Conservation (phyloP, 2,329 filamentous ascomycete species). For the Triangularia setosa region DNA sequence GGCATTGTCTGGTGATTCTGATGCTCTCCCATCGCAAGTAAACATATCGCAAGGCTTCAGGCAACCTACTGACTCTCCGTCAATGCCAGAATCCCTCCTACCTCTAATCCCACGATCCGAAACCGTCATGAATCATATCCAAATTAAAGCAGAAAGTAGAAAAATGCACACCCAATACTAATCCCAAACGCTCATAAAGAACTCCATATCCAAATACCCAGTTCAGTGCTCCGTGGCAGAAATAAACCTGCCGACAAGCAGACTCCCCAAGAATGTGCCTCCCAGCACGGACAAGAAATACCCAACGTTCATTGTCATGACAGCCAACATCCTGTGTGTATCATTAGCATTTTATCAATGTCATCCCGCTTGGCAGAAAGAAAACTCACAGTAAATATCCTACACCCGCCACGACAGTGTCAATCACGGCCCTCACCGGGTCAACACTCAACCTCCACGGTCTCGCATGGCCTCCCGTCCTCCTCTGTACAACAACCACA, state of each 20-base stretch:
- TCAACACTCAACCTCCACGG: constrained; percentile 84
- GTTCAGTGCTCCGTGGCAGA: constrained; percentile 45
- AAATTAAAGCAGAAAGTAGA: not conserved
- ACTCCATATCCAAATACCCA: not conserved
- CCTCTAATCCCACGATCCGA: not conserved
- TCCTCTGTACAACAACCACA: constrained; percentile 67
- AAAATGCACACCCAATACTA: not conserved
- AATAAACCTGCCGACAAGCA: constrained; percentile 70
- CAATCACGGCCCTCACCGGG: constrained; percentile 65
- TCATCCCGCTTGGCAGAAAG: not conserved
- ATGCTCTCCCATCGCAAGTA: too few species aligned
- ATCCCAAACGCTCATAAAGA: not conserved
- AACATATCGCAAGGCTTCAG: too few species aligned
- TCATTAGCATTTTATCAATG: not conserved
- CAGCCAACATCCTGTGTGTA: constrained; percentile 73
- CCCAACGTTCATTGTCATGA: constrained; percentile 81
- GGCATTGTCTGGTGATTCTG: not conserved
- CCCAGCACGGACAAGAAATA: constrained; percentile 73
- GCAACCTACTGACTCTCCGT: too few species aligned
- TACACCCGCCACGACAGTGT: constrained; percentile 69
- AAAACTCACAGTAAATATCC: constrained; percentile 78
- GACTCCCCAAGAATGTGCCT: constrained; percentile 79
- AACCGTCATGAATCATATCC: not conserved
- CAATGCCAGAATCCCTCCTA: not conserved
- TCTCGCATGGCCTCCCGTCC: constrained; percentile 42